These are phyloP conservation scores for Mycena olivaceomarginata DNA, from an alignment of 768 basidiomycete genomes.

Conservation along the genomic window DNA sequence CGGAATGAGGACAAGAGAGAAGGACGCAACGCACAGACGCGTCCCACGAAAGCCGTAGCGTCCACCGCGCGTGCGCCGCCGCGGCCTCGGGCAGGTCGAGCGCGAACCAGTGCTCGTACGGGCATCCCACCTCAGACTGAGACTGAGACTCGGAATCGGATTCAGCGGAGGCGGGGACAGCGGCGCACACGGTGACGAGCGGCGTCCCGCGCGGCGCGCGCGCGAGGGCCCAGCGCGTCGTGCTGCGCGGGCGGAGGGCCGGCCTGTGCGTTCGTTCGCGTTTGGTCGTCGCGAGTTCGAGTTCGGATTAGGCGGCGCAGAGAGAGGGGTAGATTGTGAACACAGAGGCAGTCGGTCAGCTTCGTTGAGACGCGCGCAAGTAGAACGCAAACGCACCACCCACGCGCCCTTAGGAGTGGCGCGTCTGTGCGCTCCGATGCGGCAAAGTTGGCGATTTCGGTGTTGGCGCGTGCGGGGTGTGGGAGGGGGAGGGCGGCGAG, in stretches of 20 bases:
- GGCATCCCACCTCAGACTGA: slow-evolving; percentile 29
- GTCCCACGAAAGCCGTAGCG: slow-evolving; percentile 60
- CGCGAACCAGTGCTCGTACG: slow-evolving; percentile 58
- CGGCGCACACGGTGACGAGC: slow-evolving; percentile 56
- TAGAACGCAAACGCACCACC: slow-evolving; percentile 12
- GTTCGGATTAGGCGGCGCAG: no score
- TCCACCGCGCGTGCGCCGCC: slow-evolving; percentile 45
- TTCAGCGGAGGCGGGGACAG: background rate
- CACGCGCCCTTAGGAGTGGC: background rate
- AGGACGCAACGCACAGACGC: slow-evolving; percentile 55
- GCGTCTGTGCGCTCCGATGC: slow-evolving; percentile 10
- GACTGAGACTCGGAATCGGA: background rate
- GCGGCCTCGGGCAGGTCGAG: slow-evolving; percentile 53
- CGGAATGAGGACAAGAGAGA: background rate
- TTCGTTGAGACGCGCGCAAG: no score
- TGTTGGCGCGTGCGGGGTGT: slow-evolving; percentile 30
- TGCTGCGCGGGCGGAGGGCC: slow-evolving; percentile 8
- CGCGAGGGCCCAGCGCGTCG: slow-evolving; percentile 15
- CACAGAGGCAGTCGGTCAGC: no score
- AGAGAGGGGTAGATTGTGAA: no score
- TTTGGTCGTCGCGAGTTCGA: no score
- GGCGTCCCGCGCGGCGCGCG: slow-evolving; percentile 59
- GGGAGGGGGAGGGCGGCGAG: background rate
- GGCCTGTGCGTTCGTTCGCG: background rate
- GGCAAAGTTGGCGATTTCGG: slow-evolving; percentile 41